Evolutionary conservation across 169 alveolate genomes (phyloP).

Genomic region (Eimeria tenella): DNA sequence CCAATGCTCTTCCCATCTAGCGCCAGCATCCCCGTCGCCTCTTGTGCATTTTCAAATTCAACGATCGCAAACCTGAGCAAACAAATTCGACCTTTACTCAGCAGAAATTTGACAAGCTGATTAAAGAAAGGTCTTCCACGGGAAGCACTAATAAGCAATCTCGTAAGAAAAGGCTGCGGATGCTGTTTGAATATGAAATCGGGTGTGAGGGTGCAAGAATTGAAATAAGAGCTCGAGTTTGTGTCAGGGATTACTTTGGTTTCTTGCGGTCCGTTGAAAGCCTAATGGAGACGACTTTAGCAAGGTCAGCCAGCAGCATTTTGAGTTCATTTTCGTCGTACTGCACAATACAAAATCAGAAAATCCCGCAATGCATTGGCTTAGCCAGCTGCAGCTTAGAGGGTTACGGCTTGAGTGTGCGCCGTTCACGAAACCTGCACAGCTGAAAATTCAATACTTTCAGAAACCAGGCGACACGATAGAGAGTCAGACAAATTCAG

Average conservation of each 20-base stretch:
- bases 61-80: constrained; percentile 38
- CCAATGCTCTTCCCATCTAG: constrained; percentile 53
- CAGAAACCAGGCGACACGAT: neutral
- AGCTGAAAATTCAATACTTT: neutral
- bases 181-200: too few species aligned
- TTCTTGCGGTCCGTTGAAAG: neutral
- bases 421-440: neutral
- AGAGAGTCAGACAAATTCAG: neutral
- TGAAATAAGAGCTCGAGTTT: neutral
- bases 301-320: constrained; percentile 36
- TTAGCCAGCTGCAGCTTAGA: neutral
- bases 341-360: neutral
- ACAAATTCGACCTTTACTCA: too few species aligned
- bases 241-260: neutral
- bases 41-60: constrained; percentile 45
- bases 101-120: too few species aligned
- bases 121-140: too few species aligned
- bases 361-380: too few species aligned
- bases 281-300: constrained; percentile 4
- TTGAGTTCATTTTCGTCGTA: constrained; percentile 35
- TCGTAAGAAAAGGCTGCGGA: too few species aligned
- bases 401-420: neutral
- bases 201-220: neutral
- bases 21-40: constrained; percentile 6
- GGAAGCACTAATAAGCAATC: too few species aligned